phyloP scores from a whole-genome alignment of 2,329 filamentous ascomycete genomes.

The Xylariaceae sp. region DNA sequence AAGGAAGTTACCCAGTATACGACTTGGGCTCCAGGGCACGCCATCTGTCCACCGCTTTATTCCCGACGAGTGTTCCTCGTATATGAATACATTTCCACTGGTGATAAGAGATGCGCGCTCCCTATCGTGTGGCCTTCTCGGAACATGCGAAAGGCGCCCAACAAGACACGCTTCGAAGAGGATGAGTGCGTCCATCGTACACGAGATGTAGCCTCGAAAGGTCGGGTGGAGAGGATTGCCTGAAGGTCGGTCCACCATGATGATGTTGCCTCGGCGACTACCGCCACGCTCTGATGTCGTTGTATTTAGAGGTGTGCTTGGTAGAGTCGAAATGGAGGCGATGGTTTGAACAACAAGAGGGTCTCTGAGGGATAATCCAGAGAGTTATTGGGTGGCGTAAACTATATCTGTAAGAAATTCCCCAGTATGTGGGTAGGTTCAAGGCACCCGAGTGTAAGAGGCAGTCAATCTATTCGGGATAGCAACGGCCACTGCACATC shows the following conservation, averaged over 20 bases:
- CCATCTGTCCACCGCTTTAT: constrained; percentile 96
- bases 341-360: constrained; percentile 21
- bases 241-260: constrained; percentile 36
- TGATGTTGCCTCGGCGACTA: constrained; percentile 30
- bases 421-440: constrained; percentile 8
- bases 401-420: constrained; percentile 18
- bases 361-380: constrained; percentile 12
- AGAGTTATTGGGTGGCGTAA: constrained; percentile 12
- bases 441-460: constrained; percentile 1
- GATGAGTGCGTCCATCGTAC: constrained; percentile 74
- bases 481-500: not conserved
- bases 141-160: constrained; percentile 73
- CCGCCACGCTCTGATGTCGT: not conserved
- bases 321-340: constrained; percentile 12
- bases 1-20: constrained; percentile 82
- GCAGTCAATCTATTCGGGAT: not conserved
- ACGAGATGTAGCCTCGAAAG: constrained; percentile 68
- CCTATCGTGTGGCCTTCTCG: constrained; percentile 82
- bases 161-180: constrained; percentile 79
- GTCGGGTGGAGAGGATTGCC: constrained; percentile 59
- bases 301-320: constrained; percentile 8
- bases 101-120: constrained; percentile 77
- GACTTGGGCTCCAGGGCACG: constrained; percentile 86
- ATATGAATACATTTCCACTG: constrained; percentile 87
- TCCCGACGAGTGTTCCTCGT: constrained; percentile 86